Percentiles rank a stretch among this genome's conserved stretches.
Evolutionary conservation across 208 protist species (phyloP).

Genomic region (Angomonas desouzai): DNA sequence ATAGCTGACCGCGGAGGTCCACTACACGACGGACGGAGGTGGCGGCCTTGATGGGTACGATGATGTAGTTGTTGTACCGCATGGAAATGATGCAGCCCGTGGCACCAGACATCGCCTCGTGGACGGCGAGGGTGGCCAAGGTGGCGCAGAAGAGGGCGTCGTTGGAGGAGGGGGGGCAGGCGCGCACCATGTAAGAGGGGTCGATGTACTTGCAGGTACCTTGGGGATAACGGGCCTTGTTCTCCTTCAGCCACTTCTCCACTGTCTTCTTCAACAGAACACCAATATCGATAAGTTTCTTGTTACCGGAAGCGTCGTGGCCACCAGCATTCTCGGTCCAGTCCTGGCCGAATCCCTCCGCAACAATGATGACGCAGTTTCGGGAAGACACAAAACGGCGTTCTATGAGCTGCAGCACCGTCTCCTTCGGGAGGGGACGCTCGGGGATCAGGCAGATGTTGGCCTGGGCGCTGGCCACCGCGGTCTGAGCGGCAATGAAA

Average conservation of each 20-base stretch:
- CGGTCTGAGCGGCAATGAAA: constrained; percentile 92
- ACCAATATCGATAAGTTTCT: constrained; percentile 91
- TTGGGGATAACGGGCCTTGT: constrained; percentile 57
- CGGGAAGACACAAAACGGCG: constrained; percentile 65
- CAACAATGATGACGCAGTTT: constrained; percentile 93
- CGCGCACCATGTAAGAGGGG: constrained; percentile 95
- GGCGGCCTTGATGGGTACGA: constrained; percentile 85
- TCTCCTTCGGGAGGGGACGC: constrained; percentile 80
- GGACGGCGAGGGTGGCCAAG: constrained; percentile 85
- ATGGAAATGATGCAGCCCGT: constrained; percentile 87
- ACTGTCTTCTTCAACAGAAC: constrained; percentile 84
- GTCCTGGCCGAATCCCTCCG: constrained; percentile 93
- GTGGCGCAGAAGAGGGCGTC: constrained; percentile 88
- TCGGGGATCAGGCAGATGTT: constrained; percentile 94
- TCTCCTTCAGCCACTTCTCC: constrained; percentile 71
- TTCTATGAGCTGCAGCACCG: constrained; percentile 75
- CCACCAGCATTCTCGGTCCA: constrained; percentile 52
- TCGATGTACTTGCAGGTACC: constrained; percentile 94
- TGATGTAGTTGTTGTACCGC: constrained; percentile 90
- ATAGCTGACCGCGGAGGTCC: constrained; percentile 72
- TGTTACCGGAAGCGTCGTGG: constrained; percentile 91
- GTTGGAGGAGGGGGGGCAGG: constrained; percentile 83
- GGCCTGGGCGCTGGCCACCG: constrained; percentile 87
- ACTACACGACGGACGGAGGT: constrained; percentile 84
- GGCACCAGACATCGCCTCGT: constrained; percentile 87